Evolutionary conservation across 106 monocot genomes (phyloP), one percentile per base, ranked within the genome.

Genomic region (Posidonia australis): DNA sequence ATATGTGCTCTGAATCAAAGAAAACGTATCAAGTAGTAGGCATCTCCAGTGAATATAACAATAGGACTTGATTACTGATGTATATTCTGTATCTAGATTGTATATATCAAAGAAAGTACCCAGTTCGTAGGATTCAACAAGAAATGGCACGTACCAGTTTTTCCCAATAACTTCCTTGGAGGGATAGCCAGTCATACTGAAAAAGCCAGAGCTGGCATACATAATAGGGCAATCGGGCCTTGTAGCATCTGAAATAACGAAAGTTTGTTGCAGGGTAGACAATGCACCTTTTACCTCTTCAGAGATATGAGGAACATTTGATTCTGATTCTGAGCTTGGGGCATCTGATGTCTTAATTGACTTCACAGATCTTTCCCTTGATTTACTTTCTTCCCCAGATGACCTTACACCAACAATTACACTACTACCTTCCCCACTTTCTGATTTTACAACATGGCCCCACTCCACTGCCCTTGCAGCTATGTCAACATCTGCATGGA

Each of bases 221-320:
- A 87, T 61, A 48, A 96, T 90, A 3, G 94, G 94, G 76, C 78
- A 84, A 72, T 96, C 94, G n/a, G 84, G 86, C 57, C 41, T 79
- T 3, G 80, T 90, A 31, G 94, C 94, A 80, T 96, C 90, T 23
- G 94, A 87, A 21, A 96, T 90, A 23, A 96, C 90, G 77, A 96
- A 96, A 2, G 94, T 84, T 59, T 96, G 94, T 68, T 90, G 80
- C 25, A 96, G 75, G 16, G 72, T 74, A 25, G 94, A 82, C 24
- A 96, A 73, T 49, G 86, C 90, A 72, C 84, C 90, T 65, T 84
- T 90, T 13, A 94, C 80, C 27, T 90, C 94, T 48, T 84, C 80
- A 22, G 87, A 85, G 23, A 87, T 84, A 41, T 80, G 75, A 32
- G 84, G 89, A 31, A 86, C 3, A 51, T 53, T 66, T 10, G 64